Evolutionary conservation across 768 basidiomycete genomes (phyloP).

Genomic region (Ramaria sp.): DNA sequence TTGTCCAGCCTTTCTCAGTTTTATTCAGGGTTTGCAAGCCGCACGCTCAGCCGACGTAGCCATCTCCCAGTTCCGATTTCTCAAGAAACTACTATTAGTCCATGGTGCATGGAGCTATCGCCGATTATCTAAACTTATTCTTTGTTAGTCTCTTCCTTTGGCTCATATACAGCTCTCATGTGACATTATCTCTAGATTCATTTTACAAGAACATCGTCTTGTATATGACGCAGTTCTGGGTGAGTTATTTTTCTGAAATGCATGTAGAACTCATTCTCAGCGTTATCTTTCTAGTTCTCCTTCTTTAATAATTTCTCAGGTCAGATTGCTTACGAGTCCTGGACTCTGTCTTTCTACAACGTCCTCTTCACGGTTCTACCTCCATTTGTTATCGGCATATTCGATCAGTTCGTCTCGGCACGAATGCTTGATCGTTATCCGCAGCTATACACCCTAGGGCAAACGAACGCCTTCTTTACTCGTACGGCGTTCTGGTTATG

Average conservation of each 20-base stretch:
- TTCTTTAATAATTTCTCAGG: conserved; percentile 99
- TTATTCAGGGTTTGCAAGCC: conserved; percentile 80
- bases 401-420: conserved; percentile 97
- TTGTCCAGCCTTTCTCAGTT: not conserved
- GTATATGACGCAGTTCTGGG: conserved; percentile 99
- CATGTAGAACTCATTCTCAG: conserved; percentile 10
- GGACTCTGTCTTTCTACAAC: conserved; percentile 96
- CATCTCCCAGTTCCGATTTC: conserved; percentile 92
- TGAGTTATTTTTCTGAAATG: conserved; percentile 22
- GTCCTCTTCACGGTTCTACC: conserved; percentile 94
- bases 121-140: conserved; percentile 85
- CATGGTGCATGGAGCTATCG: conserved; percentile 99
- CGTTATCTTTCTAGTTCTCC: conserved; percentile 58
- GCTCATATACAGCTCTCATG: not conserved
- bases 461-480: conserved; percentile 89
- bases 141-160: conserved; percentile 52
- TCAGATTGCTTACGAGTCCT: conserved; percentile 96
- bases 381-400: conserved; percentile 93
- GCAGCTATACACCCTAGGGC: conserved; percentile 89
- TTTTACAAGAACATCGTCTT: conserved; percentile 99
- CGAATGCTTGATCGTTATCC: conserved; percentile 95
- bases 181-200: conserved; percentile 46
- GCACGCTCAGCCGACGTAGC: conserved; percentile 96
- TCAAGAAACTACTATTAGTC: conserved; percentile 91
- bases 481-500: conserved; percentile 88